Percentiles rank a stretch among this genome's conserved stretches.
These are phyloP conservation scores for Carpinus viminea DNA, from an alignment of 306 rosid genomes.

Conservation along the genomic window DNA sequence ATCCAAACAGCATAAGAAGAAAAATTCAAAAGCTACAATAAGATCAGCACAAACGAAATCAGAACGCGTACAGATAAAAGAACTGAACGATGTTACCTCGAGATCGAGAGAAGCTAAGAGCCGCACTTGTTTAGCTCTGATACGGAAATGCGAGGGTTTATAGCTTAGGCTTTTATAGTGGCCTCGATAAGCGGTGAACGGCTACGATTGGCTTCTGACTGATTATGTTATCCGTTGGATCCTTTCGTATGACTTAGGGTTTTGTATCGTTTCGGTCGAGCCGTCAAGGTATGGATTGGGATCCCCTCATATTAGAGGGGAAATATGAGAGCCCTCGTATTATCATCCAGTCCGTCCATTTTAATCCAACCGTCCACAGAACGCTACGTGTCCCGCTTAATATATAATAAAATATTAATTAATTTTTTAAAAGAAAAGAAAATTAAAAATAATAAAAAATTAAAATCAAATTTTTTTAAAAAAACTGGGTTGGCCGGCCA, in stretches of 20 bases:
- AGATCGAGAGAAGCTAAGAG: not conserved
- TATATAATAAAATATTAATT: no score
- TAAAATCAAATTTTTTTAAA: no score
- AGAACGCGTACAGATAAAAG: not conserved
- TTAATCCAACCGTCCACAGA: no score
- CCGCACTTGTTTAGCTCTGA: not conserved
- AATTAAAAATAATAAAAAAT: no score
- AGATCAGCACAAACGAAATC: not conserved
- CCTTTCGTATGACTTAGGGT: not conserved
- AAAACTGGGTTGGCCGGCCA: no score
- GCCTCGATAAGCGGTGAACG: not conserved
- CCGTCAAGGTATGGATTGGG: no score
- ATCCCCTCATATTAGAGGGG: no score
- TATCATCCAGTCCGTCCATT: no score
- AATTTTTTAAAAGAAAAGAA: no score
- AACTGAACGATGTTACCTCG: conserved; percentile 24
- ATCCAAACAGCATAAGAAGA: not conserved
- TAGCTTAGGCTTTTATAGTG: not conserved
- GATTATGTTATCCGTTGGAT: conserved; percentile 8
- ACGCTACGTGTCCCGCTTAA: no score
- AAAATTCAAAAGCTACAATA: not conserved
- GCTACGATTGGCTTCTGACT: conserved; percentile 5
- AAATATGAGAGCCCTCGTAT: no score
- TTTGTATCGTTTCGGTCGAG: not conserved
- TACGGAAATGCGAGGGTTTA: not conserved